Percentiles rank a stretch among this genome's conserved stretches.
Conservation (phyloP, 441 rosid species). For the Syzygium malaccense region DNA sequence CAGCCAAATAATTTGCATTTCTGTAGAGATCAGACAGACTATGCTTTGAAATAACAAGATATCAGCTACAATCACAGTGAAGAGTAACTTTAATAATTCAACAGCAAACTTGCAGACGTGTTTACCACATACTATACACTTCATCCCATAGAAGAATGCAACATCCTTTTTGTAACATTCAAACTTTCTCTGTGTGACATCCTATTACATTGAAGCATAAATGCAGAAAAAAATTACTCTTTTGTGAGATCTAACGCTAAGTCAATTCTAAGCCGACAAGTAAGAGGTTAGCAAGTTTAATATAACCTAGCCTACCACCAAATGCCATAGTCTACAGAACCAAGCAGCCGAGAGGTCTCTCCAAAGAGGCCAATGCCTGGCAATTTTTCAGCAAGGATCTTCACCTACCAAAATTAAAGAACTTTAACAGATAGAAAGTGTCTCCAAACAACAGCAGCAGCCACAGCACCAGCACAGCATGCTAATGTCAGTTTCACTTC, state of each 20-base stretch:
- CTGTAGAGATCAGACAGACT: not conserved
- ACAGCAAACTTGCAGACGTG: not conserved
- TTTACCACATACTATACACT: not conserved
- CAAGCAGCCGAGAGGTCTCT: not conserved
- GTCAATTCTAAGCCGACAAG: not conserved
- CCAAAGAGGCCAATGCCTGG: not conserved
- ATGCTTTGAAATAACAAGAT: not conserved
- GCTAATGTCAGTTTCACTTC: not conserved
- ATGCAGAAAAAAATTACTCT: not conserved
- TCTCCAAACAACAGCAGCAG: not conserved
- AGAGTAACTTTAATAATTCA: not conserved
- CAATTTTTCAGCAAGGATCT: not conserved
- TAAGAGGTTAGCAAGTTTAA: not conserved
- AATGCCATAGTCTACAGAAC: not conserved
- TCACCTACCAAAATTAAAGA: not conserved
- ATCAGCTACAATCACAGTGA: not conserved
- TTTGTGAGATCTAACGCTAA: not conserved
- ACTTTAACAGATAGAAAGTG: not conserved
- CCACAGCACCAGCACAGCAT: not conserved
- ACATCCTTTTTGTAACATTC: not conserved
- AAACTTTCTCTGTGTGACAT: not conserved
- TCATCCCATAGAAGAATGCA: not conserved
- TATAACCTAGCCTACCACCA: not conserved
- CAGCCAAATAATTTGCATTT: not conserved
- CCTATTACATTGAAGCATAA: not conserved